These are phyloP conservation scores for Aethionema arabicum DNA, from an alignment of 345 rosid species.

Conservation along the genomic window DNA sequence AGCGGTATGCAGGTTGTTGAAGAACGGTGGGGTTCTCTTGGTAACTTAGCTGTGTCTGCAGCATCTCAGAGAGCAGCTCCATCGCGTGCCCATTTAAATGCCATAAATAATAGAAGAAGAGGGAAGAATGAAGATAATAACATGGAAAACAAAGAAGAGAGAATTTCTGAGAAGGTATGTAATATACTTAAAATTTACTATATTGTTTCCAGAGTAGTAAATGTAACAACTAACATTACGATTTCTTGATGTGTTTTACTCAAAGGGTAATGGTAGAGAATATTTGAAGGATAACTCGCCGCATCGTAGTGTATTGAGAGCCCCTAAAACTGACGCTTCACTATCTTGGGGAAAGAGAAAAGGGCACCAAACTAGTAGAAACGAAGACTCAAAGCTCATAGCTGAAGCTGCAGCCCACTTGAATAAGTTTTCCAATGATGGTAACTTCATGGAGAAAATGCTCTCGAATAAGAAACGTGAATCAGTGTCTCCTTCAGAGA, in stretches of 20 bases:
- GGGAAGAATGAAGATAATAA: constrained; percentile 39
- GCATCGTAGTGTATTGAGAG: constrained; percentile 57
- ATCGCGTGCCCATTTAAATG: constrained; percentile 83
- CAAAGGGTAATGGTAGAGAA: constrained; percentile 42
- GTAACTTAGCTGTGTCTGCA: constrained; percentile 67
- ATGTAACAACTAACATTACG: constrained; percentile 5
- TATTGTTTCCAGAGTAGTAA: neutral
- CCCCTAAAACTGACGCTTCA: constrained; percentile 63
- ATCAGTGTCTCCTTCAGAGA: constrained; percentile 32
- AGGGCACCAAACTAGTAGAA: constrained; percentile 40
- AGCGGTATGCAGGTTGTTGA: constrained; percentile 63
- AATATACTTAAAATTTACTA: neutral
- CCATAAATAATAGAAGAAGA: constrained; percentile 63
- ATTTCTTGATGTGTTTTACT: neutral
- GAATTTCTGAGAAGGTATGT: constrained; percentile 51
- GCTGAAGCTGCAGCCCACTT: constrained; percentile 58
- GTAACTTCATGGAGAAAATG: constrained; percentile 66
- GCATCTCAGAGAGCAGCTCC: constrained; percentile 73
- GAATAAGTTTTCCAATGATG: constrained; percentile 76
- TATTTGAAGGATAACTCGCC: constrained; percentile 65
- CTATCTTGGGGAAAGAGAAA: constrained; percentile 77
- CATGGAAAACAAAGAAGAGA: constrained; percentile 38
- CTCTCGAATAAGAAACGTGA: constrained; percentile 41
- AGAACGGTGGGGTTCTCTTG: constrained; percentile 81
- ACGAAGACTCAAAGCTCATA: constrained; percentile 52